Base-by-base conservation (phyloP, 345 rosid genomes). In the Acer yangbiense region DNA sequence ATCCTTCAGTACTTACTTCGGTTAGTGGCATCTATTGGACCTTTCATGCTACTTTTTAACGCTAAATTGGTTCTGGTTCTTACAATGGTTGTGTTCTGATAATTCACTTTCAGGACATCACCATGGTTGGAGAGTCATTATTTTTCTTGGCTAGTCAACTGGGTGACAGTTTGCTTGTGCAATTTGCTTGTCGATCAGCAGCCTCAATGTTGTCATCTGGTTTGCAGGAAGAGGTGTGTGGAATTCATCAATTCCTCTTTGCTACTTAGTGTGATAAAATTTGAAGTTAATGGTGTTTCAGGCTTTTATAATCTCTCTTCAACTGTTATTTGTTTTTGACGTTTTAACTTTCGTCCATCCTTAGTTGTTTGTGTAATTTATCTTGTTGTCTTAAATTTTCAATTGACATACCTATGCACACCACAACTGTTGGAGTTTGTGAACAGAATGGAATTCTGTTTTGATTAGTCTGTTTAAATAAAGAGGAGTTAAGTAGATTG, bases 81-180 rank as follows among this genome's bases (percentile, higher is more conserved):
- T 66, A 74, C 54, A 72, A 21, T 20, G 20, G 43, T 58, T 77
- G 20, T 82, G 21, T 62, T 80, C 32, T 20, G 65, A 77, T 65
- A 78, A 48, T 74, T 77, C 78, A 44, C 78, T 63, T 86, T 80
- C 83, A 96, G 98, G 99, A 87, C 82, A 88, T 96, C 79, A 82
- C 98, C 67, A 88, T 88, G 55, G 82, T 96, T 29, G 99, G 98
- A 73, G 89, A 79, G 75, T 92, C 97, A 46, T 83, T 96, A 23
- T 91, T 96, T 88, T 92, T 96, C 81, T 83, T 96, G 74, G 97
- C 90, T 76, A 96, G 99, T 87, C 95, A 97, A 64, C 79, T 94
- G 86, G 98, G 99, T 57, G 98, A 96, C 88, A 96, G 99, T 90
- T 85, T 92, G 82, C 97, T 96, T 68, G 99, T 94, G 76, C 99